These are phyloP conservation scores for Solanum medicagineum DNA, from an alignment of 257 asterid species.

Conservation along the genomic window DNA sequence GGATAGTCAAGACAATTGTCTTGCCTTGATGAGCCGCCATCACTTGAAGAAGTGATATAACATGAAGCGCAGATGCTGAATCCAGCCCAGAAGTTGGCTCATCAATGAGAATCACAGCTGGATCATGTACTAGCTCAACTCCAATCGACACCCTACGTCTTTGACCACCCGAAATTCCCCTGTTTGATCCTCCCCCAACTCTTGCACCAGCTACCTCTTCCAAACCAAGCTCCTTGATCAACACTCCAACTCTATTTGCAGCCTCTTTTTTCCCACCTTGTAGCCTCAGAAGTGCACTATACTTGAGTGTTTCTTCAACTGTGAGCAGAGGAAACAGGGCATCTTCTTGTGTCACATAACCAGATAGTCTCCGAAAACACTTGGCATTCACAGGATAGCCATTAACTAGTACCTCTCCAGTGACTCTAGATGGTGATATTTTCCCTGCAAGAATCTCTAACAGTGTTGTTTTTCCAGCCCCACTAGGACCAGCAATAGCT, in stretches of 20 bases:
- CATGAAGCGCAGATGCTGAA: slow-evolving; percentile 70
- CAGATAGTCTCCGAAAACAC: slow-evolving; percentile 40
- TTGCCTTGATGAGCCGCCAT: slow-evolving; percentile 38
- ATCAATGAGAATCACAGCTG: slow-evolving; percentile 51
- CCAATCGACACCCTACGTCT: slow-evolving; percentile 82
- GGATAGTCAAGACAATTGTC: slow-evolving; percentile 67
- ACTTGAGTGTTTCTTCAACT: slow-evolving; percentile 65
- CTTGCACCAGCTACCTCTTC: slow-evolving; percentile 43
- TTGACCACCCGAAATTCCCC: slow-evolving; percentile 79
- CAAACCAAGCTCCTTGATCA: slow-evolving; percentile 64
- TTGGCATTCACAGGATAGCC: slow-evolving; percentile 19
- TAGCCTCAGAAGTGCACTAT: slow-evolving; percentile 60
- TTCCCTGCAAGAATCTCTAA: slow-evolving; percentile 65
- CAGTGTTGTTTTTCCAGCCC: slow-evolving; percentile 82
- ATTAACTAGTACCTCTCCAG: slow-evolving; percentile 51
- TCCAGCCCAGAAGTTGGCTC: slow-evolving; percentile 90
- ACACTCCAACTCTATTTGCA: slow-evolving; percentile 17
- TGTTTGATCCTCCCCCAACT: slow-evolving; percentile 44
- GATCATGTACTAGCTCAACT: slow-evolving; percentile 69
- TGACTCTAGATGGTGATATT: slow-evolving; percentile 25
- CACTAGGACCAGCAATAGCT: slow-evolving; percentile 90
- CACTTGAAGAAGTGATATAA: slow-evolving; percentile 32
- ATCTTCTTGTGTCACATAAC: slow-evolving; percentile 72
- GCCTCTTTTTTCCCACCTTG: slow-evolving; percentile 28
- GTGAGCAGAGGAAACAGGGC: slow-evolving; percentile 70